Evolutionary conservation across 1,284 basidiomycete genomes (phyloP).

Genomic region (Schizophyllum amplum): DNA sequence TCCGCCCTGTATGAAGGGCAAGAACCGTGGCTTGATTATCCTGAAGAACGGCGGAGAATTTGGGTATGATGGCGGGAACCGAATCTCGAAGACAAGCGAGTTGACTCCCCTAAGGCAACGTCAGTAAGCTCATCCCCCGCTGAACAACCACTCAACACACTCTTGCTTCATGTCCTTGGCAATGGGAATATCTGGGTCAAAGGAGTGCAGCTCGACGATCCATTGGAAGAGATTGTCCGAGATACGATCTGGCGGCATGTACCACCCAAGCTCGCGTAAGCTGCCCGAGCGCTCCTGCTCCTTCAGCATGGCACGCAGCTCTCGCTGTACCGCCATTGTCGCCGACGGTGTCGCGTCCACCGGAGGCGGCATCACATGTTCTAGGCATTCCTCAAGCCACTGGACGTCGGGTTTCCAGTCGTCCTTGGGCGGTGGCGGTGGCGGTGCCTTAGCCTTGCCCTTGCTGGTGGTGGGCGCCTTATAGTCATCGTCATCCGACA

Average conservation of each 20-base stretch:
- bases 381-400: constrained; percentile 36
- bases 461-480: constrained; percentile 5
- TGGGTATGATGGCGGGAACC: constrained; percentile 51
- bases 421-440: constrained; percentile 18
- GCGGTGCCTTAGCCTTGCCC: constrained; percentile 5
- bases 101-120: constrained; percentile 33
- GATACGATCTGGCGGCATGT: constrained; percentile 47
- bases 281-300: constrained; percentile 42
- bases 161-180: constrained; percentile 43
- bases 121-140: constrained; percentile 1
- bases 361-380: constrained; percentile 45
- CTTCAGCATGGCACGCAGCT: constrained; percentile 44
- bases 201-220: constrained; percentile 61
- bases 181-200: constrained; percentile 46
- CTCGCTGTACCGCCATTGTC: constrained; percentile 44
- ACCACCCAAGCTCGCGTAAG: constrained; percentile 52
- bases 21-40: constrained; percentile 51
- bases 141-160: constrained; percentile 24
- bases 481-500: constrained; percentile 20
- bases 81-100: constrained; percentile 56
- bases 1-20: constrained; percentile 53
- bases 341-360: constrained; percentile 39
- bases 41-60: constrained; percentile 56
- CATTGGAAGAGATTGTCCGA: constrained; percentile 61
- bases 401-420: constrained; percentile 48